Evolutionary conservation across 257 asterid genomes (phyloP), one percentile per base, ranked within the genome.

Genomic region (Petunia secreta): DNA sequence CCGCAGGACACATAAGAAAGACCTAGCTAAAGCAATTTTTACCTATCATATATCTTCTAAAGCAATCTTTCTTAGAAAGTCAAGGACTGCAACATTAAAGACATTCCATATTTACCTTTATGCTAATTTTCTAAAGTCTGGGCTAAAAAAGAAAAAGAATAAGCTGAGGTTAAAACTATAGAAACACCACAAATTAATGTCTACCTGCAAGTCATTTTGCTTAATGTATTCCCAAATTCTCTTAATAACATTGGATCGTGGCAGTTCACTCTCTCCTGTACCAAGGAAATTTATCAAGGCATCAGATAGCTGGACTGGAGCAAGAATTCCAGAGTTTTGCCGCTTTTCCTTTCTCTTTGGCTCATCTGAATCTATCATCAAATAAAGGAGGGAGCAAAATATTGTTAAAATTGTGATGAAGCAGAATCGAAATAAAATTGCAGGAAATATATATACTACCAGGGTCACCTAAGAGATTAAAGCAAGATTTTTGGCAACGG

Each of bases 161-260:
- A 15, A 79, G 9, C 39, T 10, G 6, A 36, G 3, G 36, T 68
- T 40, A 37, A 62, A 43, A 5, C 40, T 3, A 74, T 4, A 38
- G 65, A 57, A 39, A 73, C 44, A 8, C 34, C 54, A 8, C 37
- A 1, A 25, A 68, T 36, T 54, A 10, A 59, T 71, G 16, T 36
- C 75, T 63, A 95, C 99, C 98, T 95, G 99, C 84, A 95, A 86
- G 85, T 88, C 86, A 82, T 95, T 85, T 85, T 81, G 90, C 90
- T 93, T 95, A 81, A 95, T 90, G 83, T 95, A 93, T 80, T 88
- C 97, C 99, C 97, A 95, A 40, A 91, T 92, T 87, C 92, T 91
- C 86, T 92, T 95, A 59, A 95, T 82, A 75, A 91, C 97, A 88
- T 83, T 92, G 68, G 96, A 83, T 46, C 98, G 87, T 43, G 97